These are phyloP conservation scores for Mycena belliarum DNA, from an alignment of 768 basidiomycete species.

Conservation along the genomic window DNA sequence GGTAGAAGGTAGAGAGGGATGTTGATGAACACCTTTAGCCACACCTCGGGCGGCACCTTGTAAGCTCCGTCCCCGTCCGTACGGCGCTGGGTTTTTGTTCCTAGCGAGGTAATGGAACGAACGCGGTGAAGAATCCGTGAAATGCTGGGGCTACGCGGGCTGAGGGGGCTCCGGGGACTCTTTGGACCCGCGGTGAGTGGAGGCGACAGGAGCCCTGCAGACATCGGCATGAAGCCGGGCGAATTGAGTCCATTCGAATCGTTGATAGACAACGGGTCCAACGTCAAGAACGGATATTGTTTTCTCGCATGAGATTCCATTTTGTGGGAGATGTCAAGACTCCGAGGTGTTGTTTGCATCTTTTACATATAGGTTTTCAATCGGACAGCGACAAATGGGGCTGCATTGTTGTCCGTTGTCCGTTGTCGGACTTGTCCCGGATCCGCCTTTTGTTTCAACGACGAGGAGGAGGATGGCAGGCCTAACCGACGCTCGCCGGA, in stretches of 20 bases:
- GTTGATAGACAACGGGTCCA: conserved; percentile 3
- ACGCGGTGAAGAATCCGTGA: conserved; percentile 2
- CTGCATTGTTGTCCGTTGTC: too few relatives aligned
- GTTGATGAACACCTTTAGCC: conserved; percentile 35
- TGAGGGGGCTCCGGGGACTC: conserved; percentile 1
- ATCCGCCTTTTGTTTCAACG: too few relatives aligned
- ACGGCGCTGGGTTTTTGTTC: conserved; percentile 7
- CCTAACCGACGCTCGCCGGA: too few relatives aligned
- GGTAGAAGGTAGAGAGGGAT: conserved; percentile 32
- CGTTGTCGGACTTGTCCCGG: too few relatives aligned
- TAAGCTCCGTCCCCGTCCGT: neutral
- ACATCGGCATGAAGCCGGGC: too few relatives aligned
- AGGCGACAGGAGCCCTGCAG: neutral
- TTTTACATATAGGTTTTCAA: too few relatives aligned
- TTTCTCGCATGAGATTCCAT: conserved; percentile 12
- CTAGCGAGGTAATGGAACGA: conserved; percentile 11
- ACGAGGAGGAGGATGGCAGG: too few relatives aligned
- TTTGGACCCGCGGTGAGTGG: neutral
- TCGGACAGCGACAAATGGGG: too few relatives aligned
- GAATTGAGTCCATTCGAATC: too few relatives aligned
- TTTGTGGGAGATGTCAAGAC: too few relatives aligned
- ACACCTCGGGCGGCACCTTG: conserved; percentile 34
- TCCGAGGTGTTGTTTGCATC: too few relatives aligned
- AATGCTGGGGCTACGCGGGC: conserved; percentile 12
- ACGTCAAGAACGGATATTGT: conserved; percentile 1